Base-by-base conservation (phyloP, 805 yeast genomes). In the Candida pini region DNA sequence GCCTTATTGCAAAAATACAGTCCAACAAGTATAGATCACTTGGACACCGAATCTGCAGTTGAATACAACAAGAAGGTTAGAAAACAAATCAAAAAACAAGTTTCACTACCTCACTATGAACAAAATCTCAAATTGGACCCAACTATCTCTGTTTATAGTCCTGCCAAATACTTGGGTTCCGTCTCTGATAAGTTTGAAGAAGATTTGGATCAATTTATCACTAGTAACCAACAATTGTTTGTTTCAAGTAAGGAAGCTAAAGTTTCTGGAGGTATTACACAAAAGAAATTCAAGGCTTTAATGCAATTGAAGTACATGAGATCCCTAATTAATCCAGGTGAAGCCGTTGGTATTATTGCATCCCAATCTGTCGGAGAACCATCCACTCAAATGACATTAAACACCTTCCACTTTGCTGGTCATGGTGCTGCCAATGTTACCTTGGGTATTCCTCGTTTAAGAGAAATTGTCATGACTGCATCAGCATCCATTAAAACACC, bases 391-490 rank as follows among this genome's bases (percentile, higher is more conserved):
- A 92, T 92, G 99, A 92, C 99, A 13, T 75, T 83, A 55, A 83
- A 83, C 58, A 83, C 94, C 40, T 90, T 90, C 86, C 98, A 92
- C 70, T 92, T 92, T 56, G 99, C 99, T 51, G 99, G 99, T 61
- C 98, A 94, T 68, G 99, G 99, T 78, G 99, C 98, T 39, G 98
- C 98, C 30, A 92, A 92, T 64, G 99, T 92, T 45, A 92, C 99
- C 0, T 73, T 92, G 53, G 99, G 99, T 83, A 92, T 92, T 58
- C 99, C 99, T 27, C 96, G 99, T 77, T 80, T 92, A 86, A 83
- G 99, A 77, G 99, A 92, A 74, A 92, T 92, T 62, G 88, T 92
- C 59, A 92, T 92, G 99, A 94, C 99, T 9, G 99, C 99, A 15
- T 86, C 96, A 40, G 78, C 96, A 16, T 66, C 83, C 31, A 92